Evolutionary conservation across 164 flowering plant species (phyloP), one percentile per base, ranked within the genome.

Genomic region (Liriodendron chinense): DNA sequence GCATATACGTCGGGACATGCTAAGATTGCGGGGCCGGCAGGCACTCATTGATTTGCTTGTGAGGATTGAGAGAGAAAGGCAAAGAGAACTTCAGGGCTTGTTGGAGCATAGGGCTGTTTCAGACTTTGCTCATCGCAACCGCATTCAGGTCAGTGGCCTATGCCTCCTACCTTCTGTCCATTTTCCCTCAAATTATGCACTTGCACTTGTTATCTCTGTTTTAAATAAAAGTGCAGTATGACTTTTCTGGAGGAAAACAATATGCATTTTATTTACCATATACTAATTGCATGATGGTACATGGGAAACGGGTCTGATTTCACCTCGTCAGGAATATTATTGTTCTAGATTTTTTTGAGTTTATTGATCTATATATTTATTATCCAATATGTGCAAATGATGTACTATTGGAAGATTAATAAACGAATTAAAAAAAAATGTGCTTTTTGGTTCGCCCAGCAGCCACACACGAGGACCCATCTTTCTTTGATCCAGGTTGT

Each of bases 11-110:
- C 86, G 93, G 81, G 85, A 87, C 68, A 83, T 88, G 75, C 92
- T 89, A 22, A 87, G 87, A 65, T 81, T 94, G 70, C 87, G 98
- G 56, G 99, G 99, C 28, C 86, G 98, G 77, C 98, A 94, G 75
- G 95, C 92, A 69, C 72, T 96, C 69, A 85, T 93, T 65, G 98
- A 96, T 83, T 85, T 96, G 87, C 78, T 96, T 47, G 82, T 80
- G 78, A 91, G 89, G 82, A 87, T 87, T 76, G 94, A 90, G 79
- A 83, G 77, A 77, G 96, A 96, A 79, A 88, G 97, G 78, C 89
- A 87, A 79, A 75, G 79, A 78, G 99, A 96, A 82, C 86, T 96
- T 71, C 92, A 92, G 78, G 84, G 76, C 53, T 78, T 96, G 84
- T 76, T 78, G 82, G 89, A 86, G 85, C 85, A 81, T 77, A 85